Evolutionary conservation across 2,329 filamentous ascomycete species (phyloP).

Genomic region (Colletotrichum acutatum): DNA sequence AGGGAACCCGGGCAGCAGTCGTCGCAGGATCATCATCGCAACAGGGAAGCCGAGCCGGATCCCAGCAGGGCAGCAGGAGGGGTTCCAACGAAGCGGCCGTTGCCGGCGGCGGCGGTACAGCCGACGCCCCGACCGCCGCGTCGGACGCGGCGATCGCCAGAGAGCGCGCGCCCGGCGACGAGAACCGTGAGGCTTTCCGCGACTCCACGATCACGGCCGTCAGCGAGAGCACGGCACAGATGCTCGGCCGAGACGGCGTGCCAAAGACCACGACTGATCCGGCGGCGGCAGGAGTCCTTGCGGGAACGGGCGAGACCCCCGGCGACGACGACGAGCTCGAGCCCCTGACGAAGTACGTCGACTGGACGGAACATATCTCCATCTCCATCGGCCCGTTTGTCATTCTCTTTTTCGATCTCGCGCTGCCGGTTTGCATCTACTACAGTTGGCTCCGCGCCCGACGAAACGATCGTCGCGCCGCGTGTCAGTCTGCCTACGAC

Average conservation of each 20-base stretch:
- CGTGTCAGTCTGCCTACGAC: constrained; percentile 18
- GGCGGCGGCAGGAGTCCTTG: constrained; percentile 19
- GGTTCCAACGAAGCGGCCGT: constrained; percentile 16
- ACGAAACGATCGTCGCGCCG: constrained; percentile 23
- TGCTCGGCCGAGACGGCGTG: constrained; percentile 16
- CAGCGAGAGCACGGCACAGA: constrained; percentile 28
- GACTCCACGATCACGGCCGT: constrained; percentile 32
- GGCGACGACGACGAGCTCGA: constrained; percentile 27
- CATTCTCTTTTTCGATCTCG: constrained; percentile 34
- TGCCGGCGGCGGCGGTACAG: constrained; percentile 10
- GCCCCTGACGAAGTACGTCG: constrained; percentile 33
- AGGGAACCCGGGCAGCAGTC: constrained; percentile 1
- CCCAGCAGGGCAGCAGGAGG: constrained; percentile 21
- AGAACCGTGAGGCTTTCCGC: constrained; percentile 28
- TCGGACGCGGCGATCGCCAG: constrained; percentile 1
- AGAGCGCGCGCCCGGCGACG: constrained; percentile 24
- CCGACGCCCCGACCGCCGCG: constrained; percentile 16
- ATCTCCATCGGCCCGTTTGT: constrained; percentile 33
- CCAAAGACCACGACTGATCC: constrained; percentile 31
- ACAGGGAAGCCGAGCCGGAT: not conserved
- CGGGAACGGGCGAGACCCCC: constrained; percentile 7
- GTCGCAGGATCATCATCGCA: constrained; percentile 5
- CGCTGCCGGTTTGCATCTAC: constrained; percentile 29
- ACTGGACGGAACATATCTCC: constrained; percentile 32
- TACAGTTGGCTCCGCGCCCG: constrained; percentile 32